phyloP scores from a whole-genome alignment of 148 eudicot species.

The Selenicereus undatus region DNA sequence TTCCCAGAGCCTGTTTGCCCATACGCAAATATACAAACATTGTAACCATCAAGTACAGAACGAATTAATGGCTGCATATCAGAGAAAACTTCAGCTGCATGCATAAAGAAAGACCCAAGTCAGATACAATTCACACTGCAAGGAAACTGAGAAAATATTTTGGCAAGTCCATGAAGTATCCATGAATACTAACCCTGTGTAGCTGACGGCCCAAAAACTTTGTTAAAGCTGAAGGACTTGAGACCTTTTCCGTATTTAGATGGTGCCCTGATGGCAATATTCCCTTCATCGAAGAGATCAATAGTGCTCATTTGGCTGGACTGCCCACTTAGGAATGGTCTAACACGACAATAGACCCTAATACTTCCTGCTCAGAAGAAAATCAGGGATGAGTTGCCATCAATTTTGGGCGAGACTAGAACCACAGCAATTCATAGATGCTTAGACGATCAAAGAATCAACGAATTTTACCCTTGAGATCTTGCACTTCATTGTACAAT shows the following conservation, averaged over 20 bases:
- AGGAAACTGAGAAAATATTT: not conserved
- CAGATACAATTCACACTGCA: constrained; percentile 11
- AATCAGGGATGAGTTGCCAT: not conserved
- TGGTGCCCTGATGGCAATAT: constrained; percentile 59
- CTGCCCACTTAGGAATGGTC: constrained; percentile 76
- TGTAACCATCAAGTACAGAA: constrained; percentile 96
- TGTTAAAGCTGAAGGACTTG: constrained; percentile 80
- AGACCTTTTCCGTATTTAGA: constrained; percentile 79
- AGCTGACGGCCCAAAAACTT: constrained; percentile 86
- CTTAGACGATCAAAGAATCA: not conserved
- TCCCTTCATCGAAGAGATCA: constrained; percentile 83
- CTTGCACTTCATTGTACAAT: constrained; percentile 95
- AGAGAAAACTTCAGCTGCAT: constrained; percentile 77
- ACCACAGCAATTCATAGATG: not conserved
- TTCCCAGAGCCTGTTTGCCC: constrained; percentile 99
- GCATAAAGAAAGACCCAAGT: constrained; percentile 18
- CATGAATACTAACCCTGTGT: constrained; percentile 65
- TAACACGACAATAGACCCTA: constrained; percentile 93
- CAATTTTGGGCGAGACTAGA: not conserved
- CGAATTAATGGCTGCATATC: constrained; percentile 86
- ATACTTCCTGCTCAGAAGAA: constrained; percentile 61
- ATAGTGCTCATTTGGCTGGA: constrained; percentile 48
- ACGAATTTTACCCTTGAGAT: constrained; percentile 67
- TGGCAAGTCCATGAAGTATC: not conserved
- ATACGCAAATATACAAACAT: constrained; percentile 94